These are phyloP conservation scores for Panaeolus papilionaceus DNA, from an alignment of 768 basidiomycete genomes.

Conservation along the genomic window DNA sequence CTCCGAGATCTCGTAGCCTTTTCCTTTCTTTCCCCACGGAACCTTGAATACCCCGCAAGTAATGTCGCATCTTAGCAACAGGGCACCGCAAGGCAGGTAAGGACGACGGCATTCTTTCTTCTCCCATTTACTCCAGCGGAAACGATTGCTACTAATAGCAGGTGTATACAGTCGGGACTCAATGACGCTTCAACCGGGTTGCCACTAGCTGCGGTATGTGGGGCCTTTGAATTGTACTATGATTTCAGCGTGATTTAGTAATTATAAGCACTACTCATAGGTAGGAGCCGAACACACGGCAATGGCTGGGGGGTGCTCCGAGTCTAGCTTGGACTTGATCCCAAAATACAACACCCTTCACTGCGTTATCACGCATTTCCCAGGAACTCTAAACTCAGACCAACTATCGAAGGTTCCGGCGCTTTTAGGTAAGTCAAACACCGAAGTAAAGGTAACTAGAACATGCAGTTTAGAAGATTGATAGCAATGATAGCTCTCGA, in stretches of 20 bases:
- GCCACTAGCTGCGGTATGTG: background rate
- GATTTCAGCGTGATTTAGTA: no score
- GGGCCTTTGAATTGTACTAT: background rate
- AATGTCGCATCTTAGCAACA: background rate
- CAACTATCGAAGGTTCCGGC: background rate
- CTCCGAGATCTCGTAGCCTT: background rate
- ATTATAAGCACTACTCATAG: background rate
- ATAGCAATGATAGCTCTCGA: background rate
- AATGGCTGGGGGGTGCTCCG: no score
- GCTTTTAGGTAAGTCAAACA: no score
- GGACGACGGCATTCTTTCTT: background rate
- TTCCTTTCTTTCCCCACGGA: slow-evolving; percentile 6
- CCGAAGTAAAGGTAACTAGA: no score
- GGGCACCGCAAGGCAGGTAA: background rate
- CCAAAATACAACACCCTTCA: background rate
- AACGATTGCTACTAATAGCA: background rate
- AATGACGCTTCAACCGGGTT: background rate
- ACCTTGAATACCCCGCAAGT: slow-evolving; percentile 7
- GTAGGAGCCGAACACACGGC: background rate
- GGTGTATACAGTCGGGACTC: background rate
- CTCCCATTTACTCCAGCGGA: background rate
- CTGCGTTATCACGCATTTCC: background rate
- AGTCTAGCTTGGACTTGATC: background rate
- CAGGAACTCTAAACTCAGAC: background rate
- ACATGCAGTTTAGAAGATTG: background rate